Evolutionary conservation across 441 rosid species (phyloP).

Genomic region (Adansonia grandidieri): DNA sequence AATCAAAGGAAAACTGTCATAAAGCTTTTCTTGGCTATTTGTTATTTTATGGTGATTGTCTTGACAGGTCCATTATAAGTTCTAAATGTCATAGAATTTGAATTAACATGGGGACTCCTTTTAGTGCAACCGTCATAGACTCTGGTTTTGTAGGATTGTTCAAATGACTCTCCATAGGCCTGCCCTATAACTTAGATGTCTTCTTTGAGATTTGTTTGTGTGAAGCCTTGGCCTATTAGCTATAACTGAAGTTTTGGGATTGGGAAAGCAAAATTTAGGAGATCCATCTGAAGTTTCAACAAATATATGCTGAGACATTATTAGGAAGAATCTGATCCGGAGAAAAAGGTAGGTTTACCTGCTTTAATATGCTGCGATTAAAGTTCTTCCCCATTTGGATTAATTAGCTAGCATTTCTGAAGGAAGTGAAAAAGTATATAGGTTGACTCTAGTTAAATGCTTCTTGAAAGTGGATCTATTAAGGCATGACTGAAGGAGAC

Average conservation of each 20-base stretch:
- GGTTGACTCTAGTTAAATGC: conserved; percentile 1
- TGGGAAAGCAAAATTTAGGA: background rate
- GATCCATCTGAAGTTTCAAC: background rate
- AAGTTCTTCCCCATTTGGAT: conserved; percentile 6
- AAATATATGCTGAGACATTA: background rate
- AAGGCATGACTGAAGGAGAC: background rate
- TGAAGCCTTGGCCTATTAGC: conserved; percentile 10
- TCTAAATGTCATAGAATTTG: conserved; percentile 2
- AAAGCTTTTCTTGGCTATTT: background rate
- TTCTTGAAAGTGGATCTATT: background rate
- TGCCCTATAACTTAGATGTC: background rate
- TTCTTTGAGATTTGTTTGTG: background rate
- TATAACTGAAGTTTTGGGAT: conserved; percentile 2
- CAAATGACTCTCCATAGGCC: background rate
- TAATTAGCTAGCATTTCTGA: conserved; percentile 3
- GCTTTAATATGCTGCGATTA: background rate
- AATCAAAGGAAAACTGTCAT: background rate
- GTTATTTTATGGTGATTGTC: background rate
- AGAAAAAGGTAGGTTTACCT: background rate
- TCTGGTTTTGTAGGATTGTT: background rate
- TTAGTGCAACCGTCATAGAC: background rate
- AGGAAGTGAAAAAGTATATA: background rate
- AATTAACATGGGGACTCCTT: conserved; percentile 3
- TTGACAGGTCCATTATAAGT: background rate
- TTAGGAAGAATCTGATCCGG: background rate